Base-by-base conservation (phyloP, 768 basidiomycete genomes). In the Boletellus ananas region DNA sequence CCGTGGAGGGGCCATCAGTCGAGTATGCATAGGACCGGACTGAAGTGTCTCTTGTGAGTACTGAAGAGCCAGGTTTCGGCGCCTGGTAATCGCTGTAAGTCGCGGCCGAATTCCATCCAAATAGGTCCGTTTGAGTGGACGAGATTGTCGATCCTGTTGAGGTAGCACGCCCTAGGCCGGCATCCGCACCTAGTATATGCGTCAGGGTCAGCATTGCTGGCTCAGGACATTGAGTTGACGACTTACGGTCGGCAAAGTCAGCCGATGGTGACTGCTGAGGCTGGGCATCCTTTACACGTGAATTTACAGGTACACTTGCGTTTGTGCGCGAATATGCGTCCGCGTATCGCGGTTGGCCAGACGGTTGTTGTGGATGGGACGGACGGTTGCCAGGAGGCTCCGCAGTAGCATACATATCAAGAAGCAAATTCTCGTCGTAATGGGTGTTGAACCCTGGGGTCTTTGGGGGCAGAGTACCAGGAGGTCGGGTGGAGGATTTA, bases 131-230 rank as follows among this genome's bases (percentile, higher is more conserved):
- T 31, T 47, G 61, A 17, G 55, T 51, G 6, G 68, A 68, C 6
- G 66, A 68, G 12, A 46, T 38, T 2, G 68, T 68, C 14, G 66
- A 68, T 20, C 55, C 63, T 25, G 52, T 58, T 16, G 66, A 67
- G 13, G 55, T 55, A n/a, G 68, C 58, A 45, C 66, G 68, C 7
- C 49, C 66, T 1, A 67, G 21, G 8, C 31, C 25, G 13, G 25
- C 56, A 3, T 66, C 58, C 8, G 47, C 8, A 25, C 49, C 68
- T 66, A 50, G 49, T 35, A 39, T 38, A 20, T 17, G 34, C 35
- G 33, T 12, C 13, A 45, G 4, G 10, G 43, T 63, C 41, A 61
- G 49, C 16, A 13, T 18, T 38, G 16, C 27, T 17, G 25, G 5
- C 4, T 31, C 38, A 34, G 23, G 25, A 34, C 42, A 14, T 27